Conservation (phyloP, 169 alveolate species). For the Plasmodium coatneyi region DNA sequence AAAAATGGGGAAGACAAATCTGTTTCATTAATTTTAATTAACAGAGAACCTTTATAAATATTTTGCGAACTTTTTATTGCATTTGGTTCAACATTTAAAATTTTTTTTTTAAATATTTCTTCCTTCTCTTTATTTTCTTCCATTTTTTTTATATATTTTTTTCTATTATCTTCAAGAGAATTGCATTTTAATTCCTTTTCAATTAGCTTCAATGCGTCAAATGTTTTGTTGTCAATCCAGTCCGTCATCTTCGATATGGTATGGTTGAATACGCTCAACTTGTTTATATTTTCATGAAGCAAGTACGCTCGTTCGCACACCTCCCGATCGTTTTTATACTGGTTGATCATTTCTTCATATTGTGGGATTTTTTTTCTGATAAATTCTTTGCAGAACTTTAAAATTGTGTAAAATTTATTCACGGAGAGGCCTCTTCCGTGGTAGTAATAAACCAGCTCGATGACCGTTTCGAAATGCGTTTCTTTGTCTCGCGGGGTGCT, state of each 20-base stretch:
- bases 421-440: constrained; percentile 32
- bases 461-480: constrained; percentile 45
- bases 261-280: constrained; percentile 52
- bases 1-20: constrained; percentile 81
- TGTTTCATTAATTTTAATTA: constrained; percentile 75
- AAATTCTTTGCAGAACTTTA: constrained; percentile 60
- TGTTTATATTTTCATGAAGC: constrained; percentile 43
- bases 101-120: constrained; percentile 64
- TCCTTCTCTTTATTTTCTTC: constrained; percentile 72
- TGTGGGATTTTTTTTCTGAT: constrained; percentile 42
- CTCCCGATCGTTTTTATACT: constrained; percentile 45
- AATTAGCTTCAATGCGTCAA: constrained; percentile 64
- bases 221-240: constrained; percentile 70
- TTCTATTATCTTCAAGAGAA: constrained; percentile 73
- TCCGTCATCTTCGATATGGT: constrained; percentile 67
- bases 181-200: constrained; percentile 69
- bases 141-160: constrained; percentile 52
- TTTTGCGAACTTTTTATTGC: constrained; percentile 74
- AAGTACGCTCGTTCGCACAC: constrained; percentile 47
- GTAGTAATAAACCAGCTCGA: constrained; percentile 62
- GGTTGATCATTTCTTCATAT: constrained; percentile 67
- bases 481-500: neutral
- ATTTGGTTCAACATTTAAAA: constrained; percentile 73
- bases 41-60: constrained; percentile 79
- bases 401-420: constrained; percentile 49